Base-by-base conservation (phyloP, 768 basidiomycete species). In the Russula dissimulans region DNA sequence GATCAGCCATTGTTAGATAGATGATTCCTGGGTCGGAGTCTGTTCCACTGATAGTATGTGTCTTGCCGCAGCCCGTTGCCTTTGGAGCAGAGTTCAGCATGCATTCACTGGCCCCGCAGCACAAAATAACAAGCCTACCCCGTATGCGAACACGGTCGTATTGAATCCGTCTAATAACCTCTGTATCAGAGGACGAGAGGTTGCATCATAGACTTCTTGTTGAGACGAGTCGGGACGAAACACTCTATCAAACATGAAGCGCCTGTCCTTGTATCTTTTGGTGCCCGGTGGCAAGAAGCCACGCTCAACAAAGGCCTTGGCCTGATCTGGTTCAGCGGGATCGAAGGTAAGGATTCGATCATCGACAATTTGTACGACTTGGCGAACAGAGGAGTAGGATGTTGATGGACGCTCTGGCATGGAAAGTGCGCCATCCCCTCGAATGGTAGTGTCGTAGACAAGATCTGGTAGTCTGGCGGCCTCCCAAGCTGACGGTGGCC, bases 31-130 rank as follows among this genome's bases (percentile, higher is more conserved):
- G 92, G 71, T 95, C 89, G 22, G 72, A 70, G 47, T 88, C 86
- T 41, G 89, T 87, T 59, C 95, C 95, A 67, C 93, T 97, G 72
- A 99, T 97, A 18, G 97, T 99, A 73, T 98, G 95, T 5, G 97
- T 99, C 74, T 99, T 99, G 65, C 97, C 97, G 71, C 97, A 98
- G n/a, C 97, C 97, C n/a, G 97, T 98, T 26, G 97, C 97, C 97
- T 98, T 56, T n/a, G 11, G 11, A 22, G 34, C 9, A 18, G 3
- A 26, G 17, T 15, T 61, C 29, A 61, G 55, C 26, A 39, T 8
- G 36, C 44, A 14, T 32, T 49, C 36, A n/a, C 44, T 31, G 9
- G 36, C 41, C 3, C 41, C 9, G 51, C 59, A 54, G 53, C 29
- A 47, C 44, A n/a, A n/a, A 15, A 47, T 22, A 29, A 57, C 38